Evolutionary conservation across 1,284 basidiomycete species (phyloP).

Genomic region (Butyriboletus appendiculatus): DNA sequence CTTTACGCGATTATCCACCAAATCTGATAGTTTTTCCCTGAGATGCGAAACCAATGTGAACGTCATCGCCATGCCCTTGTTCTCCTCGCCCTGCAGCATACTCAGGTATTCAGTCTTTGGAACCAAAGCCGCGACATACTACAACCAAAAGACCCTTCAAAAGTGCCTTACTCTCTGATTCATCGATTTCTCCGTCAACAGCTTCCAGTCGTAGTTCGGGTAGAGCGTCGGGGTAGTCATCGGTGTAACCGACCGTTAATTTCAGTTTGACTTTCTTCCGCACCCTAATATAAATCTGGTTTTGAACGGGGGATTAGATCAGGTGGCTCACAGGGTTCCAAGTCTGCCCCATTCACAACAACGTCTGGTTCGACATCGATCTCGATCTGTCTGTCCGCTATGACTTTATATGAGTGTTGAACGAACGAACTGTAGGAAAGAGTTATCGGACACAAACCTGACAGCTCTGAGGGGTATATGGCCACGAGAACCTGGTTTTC

Average conservation of each 20-base stretch:
- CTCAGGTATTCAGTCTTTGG: constrained; percentile 3
- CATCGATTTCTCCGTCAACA: constrained; percentile 69
- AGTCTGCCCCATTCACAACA: constrained; percentile 52
- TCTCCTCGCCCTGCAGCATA: constrained; percentile 76
- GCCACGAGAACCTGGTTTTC: constrained; percentile 82
- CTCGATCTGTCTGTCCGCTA: constrained; percentile 79
- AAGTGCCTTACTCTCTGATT: constrained; percentile 56
- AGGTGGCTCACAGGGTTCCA: constrained; percentile 50
- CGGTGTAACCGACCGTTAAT: constrained; percentile 70
- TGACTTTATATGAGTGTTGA: constrained; percentile 68
- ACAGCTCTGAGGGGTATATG: constrained; percentile 93
- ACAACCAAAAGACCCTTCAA: constrained; percentile 61
- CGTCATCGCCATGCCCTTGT: constrained; percentile 96
- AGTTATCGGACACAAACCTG: constrained; percentile 64
- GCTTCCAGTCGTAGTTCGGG: constrained; percentile 74
- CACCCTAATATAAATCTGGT: constrained; percentile 21
- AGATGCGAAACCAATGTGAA: constrained; percentile 92
- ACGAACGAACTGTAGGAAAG: constrained; percentile 35
- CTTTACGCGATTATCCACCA: constrained; percentile 64
- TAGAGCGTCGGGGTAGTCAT: constrained; percentile 73
- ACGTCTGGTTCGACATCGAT: constrained; percentile 92
- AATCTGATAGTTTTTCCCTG: constrained; percentile 71
- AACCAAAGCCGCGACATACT: constrained; percentile 46
- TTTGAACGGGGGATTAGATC: constrained; percentile 9
- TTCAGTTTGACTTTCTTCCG: constrained; percentile 68